Base-by-base conservation (phyloP, 2,329 filamentous ascomycete species). In the Sporothrix dimorphospora region DNA sequence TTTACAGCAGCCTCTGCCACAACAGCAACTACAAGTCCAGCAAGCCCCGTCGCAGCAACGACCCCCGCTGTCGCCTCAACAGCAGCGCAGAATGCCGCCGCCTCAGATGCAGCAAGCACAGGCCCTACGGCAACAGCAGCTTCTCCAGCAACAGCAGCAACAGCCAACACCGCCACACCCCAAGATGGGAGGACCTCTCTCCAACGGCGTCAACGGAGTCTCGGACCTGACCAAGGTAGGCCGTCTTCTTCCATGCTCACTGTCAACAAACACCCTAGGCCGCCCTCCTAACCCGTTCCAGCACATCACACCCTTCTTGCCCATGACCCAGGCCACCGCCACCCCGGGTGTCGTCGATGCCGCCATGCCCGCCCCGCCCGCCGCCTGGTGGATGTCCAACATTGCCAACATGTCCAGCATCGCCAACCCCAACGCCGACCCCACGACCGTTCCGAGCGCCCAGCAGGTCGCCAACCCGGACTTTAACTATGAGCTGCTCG, bases 381-480 rank as follows among this genome's bases (percentile, higher is more conserved):
- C 76, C 6, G 75, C 76, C 38, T 78, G 77, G 77, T 78, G 77
- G 77, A 70, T 78, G 72, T 72, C 73, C 42, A 76, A 76, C 40
- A 75, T 76, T 72, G 75, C 75, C 65, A 76, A 74, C 49, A 76
- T 75, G 73, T 45, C 71, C 27, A 74, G 63, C 72, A 72, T 72
- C 16, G 74, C 72, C 42, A 74, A 75, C 34, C 42, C 73, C 9
- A 73, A 71, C 49, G 71, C 68, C 27, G 74, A 74, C 6, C 68
- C 74, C 21, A 59, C 72, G 2, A n/a, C 57, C 14, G 19, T 73
- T 47, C 74, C 70, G 53, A 47, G 73, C 1, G 30, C 59, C 2
- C 72, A 63, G 14, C 73, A 66, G 27, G 42, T 70, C 1, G 49
- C 40, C 40, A 76, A 76, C 30, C 73, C 74, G 9, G 76, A 77